Percentiles rank a stretch among this genome's conserved stretches.
Evolutionary conservation across 2,329 filamentous ascomycete species (phyloP).

Genomic region (Ophiostoma piceae): DNA sequence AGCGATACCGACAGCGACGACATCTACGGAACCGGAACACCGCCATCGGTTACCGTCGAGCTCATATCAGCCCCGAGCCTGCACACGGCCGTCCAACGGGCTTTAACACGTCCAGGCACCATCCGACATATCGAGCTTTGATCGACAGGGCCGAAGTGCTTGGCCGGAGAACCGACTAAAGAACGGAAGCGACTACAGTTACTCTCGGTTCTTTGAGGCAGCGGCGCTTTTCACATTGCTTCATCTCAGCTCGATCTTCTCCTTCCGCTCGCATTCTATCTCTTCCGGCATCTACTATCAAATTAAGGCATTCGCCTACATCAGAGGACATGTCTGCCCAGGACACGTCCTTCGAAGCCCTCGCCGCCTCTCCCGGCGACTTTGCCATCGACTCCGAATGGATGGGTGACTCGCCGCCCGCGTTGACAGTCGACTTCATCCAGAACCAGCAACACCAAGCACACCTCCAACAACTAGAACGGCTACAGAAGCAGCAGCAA

Average conservation of each 20-base stretch:
- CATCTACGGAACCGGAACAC: neutral
- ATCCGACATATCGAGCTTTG: neutral
- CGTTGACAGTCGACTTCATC: constrained; percentile 28
- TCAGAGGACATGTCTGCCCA: constrained; percentile 25
- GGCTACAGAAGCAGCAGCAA: constrained; percentile 14
- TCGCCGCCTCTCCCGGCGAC: constrained; percentile 28
- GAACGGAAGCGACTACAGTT: neutral
- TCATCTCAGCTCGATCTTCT: neutral
- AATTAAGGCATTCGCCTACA: neutral
- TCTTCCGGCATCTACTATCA: neutral
- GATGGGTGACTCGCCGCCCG: constrained; percentile 29
- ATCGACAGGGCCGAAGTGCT: constrained; percentile 5
- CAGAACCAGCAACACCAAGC: constrained; percentile 25
- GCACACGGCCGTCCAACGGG: neutral
- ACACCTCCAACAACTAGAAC: constrained; percentile 17
- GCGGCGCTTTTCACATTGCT: neutral
- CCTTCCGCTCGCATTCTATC: neutral
- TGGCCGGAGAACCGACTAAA: neutral
- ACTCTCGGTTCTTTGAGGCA: neutral
- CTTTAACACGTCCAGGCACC: constrained; percentile 8
- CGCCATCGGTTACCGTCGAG: neutral
- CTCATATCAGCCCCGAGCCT: neutral
- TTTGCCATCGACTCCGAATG: constrained; percentile 28
- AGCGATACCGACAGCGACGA: neutral
- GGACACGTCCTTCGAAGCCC: constrained; percentile 28